These are phyloP conservation scores for Otatea glauca DNA, from an alignment of 176 grass and related monocot genomes.

Conservation along the genomic window DNA sequence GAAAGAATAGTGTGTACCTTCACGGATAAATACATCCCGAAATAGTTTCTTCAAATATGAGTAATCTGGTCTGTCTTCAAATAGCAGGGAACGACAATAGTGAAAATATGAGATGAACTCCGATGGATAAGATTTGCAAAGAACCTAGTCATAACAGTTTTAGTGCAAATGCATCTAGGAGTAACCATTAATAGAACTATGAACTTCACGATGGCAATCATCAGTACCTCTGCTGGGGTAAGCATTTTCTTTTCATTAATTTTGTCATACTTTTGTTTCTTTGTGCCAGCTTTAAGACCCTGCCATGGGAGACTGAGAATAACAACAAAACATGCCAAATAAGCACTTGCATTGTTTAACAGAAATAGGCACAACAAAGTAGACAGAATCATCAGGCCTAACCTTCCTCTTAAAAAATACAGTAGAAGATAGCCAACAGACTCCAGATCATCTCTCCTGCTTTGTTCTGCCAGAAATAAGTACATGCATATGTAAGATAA, in stretches of 20 bases:
- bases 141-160: slow-evolving; percentile 58
- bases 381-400: slow-evolving; percentile 46
- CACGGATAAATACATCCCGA: slow-evolving; percentile 83
- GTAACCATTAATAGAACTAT: slow-evolving; percentile 18
- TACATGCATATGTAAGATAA: slow-evolving; percentile 28
- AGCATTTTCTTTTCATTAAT: slow-evolving; percentile 99
- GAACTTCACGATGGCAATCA: slow-evolving; percentile 29
- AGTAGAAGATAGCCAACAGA: slow-evolving; percentile 94
- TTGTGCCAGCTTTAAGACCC: slow-evolving; percentile 93
- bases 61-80: slow-evolving; percentile 91
- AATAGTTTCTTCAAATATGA: slow-evolving; percentile 89
- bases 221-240: slow-evolving; percentile 86
- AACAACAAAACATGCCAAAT: slow-evolving; percentile 44
- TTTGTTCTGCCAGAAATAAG: slow-evolving; percentile 80
- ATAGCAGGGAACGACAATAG: slow-evolving; percentile 83
- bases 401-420: slow-evolving; percentile 96
- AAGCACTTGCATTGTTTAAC: slow-evolving; percentile 30
- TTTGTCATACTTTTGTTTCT: slow-evolving; percentile 96
- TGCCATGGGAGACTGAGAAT: slow-evolving; percentile 88
- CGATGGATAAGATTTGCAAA: slow-evolving; percentile 89
- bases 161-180: slow-evolving; percentile 35
- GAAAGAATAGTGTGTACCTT: slow-evolving; percentile 57
- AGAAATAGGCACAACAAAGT: slow-evolving; percentile 21
- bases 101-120: slow-evolving; percentile 92
- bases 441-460: slow-evolving; percentile 98